Conservation (phyloP, 192 early-diverging fungal species). For the Entomortierella lignicola region DNA sequence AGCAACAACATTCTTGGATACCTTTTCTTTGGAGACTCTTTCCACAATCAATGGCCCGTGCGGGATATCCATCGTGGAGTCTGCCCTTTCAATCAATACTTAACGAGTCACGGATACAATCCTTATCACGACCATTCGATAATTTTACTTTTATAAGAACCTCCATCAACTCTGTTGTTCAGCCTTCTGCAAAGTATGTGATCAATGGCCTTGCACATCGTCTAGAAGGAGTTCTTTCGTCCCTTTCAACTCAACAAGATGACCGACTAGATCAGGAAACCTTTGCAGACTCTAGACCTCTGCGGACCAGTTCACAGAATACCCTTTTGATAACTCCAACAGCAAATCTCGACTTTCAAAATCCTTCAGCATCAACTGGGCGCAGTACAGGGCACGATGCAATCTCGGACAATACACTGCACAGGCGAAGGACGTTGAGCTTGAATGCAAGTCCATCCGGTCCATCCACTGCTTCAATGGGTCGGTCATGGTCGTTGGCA, state of each 20-base stretch:
- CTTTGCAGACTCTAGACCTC: not conserved
- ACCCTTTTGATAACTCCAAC: not conserved
- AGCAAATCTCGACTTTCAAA: not conserved
- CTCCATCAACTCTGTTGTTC: not conserved
- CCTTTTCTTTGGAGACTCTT: conserved; percentile 25
- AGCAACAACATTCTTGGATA: conserved; percentile 2
- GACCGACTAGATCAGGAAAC: not conserved
- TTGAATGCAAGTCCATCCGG: not conserved
- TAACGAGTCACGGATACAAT: not conserved
- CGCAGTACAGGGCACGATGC: conserved; percentile 1
- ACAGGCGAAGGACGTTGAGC: conserved; percentile 10
- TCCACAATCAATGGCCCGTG: not conserved
- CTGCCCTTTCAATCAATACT: not conserved
- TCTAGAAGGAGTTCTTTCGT: not conserved
- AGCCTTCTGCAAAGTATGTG: not conserved
- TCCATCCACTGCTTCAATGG: conserved; percentile 4
- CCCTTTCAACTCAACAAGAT: not conserved
- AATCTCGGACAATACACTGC: not conserved
- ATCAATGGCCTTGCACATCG: conserved; percentile 2
- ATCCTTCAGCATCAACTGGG: not conserved
- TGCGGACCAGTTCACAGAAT: not conserved
- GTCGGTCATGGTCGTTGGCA: conserved; percentile 3
- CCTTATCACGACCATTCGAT: not conserved
- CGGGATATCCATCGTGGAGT: not conserved
- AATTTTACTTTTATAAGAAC: conserved; percentile 2